These are phyloP conservation scores for Paracamarosporium sp. DNA, from an alignment of 2,329 filamentous ascomycete genomes.

Conservation along the genomic window DNA sequence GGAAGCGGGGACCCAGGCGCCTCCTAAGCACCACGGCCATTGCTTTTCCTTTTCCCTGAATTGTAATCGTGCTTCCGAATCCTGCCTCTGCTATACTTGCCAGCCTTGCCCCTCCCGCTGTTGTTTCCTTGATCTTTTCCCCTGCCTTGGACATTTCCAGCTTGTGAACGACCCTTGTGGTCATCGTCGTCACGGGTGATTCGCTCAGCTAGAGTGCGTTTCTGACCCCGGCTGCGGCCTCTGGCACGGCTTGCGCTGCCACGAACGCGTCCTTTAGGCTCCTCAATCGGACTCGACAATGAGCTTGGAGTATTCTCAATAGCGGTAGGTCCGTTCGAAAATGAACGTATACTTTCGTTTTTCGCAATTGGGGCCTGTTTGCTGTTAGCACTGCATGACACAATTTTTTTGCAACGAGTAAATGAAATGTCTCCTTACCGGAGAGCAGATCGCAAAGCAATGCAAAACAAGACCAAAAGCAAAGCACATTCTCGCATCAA, in stretches of 20 bases:
- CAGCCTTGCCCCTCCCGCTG: background rate
- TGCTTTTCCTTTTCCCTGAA: background rate
- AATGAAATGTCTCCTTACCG: slow-evolving; percentile 4
- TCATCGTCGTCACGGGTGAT: background rate
- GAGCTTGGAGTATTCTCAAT: background rate
- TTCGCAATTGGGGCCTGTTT: background rate
- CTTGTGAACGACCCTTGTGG: background rate
- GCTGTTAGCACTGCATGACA: background rate
- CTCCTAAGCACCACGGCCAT: background rate
- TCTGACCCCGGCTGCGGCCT: background rate
- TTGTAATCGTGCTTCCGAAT: background rate
- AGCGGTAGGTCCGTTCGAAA: background rate
- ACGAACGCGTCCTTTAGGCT: background rate
- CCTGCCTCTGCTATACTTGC: background rate
- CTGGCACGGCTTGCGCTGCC: background rate
- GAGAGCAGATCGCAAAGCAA: background rate
- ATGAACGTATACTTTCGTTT: background rate
- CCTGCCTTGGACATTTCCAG: background rate
- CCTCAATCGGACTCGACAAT: background rate
- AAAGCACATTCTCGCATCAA: slow-evolving; percentile 28
- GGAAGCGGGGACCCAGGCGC: background rate
- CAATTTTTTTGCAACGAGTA: background rate
- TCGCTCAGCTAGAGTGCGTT: background rate
- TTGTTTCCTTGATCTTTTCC: background rate
- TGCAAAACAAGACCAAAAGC: background rate